Base-by-base conservation (phyloP, 305 asterid species). In the Fraxinus sp. region DNA sequence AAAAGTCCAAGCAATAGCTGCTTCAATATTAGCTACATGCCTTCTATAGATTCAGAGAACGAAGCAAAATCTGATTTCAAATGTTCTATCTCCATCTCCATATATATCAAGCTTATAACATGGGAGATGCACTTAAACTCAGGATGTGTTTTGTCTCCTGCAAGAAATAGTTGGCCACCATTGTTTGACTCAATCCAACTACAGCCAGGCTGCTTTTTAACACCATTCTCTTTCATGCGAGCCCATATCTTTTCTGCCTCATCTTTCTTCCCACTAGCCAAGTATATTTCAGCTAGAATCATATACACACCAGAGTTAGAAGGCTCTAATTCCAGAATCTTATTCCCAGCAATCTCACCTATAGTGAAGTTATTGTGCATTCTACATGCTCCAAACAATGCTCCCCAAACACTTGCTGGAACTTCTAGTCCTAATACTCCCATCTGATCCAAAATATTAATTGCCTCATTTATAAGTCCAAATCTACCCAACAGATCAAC, bases 351-450 rank as follows among this genome's bases (percentile, higher is more conserved):
- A 77, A 92, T 80, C 89, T 93, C 95, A 28, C 92, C 98, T 79
- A 85, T 80, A 28, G 46, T 81, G 8, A 90, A 35, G 82, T 92
- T 93, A 74, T 90, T 88, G 80, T 95, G 97, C 95, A 88, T 85
- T 84, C 90, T 85, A 84, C 93, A 87, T 13, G 97, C 97, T 52
- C 92, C 97, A 84, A 95, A 87, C 24, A 95, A 39, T 6, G 97
- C 97, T 24, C 97, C 97, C 97, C 98, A 95, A 64, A 91, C 91
- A 75, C 93, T 92, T 11, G 92, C 93, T 81, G 46, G 82, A 49
- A 87, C 78, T 79, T 87, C 89, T 7, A 88, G 1, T 20, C 91
- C 89, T 11, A 83, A 83, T 55, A 14, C 3, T 0, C 37, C 46
- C 91, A 93, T 91, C 81, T 77, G 87, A 76, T 85, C 73, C 86